A percentile compares a stretch with the other conserved stretches of the same genome.
These are phyloP conservation scores for Cyberlindnera mrakii DNA, from an alignment of 805 yeast species.

Conservation along the genomic window DNA sequence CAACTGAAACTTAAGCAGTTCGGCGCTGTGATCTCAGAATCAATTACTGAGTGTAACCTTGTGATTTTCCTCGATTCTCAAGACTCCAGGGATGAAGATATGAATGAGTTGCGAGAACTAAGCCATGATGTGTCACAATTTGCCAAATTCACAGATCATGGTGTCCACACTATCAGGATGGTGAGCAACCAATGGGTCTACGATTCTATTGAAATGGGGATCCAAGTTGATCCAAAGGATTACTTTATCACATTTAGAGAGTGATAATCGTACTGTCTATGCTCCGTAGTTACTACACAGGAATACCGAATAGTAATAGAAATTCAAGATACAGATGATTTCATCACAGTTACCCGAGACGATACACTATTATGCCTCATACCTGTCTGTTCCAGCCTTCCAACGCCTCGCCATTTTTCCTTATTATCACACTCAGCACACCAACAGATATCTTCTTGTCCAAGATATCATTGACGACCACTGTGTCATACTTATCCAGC, in stretches of 20 bases:
- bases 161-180: constrained; percentile 25
- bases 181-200: constrained; percentile 33
- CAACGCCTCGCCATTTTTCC: constrained; percentile 6
- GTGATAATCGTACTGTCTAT: too few relatives aligned
- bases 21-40: constrained; percentile 36
- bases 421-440: constrained; percentile 17
- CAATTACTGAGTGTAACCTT: constrained; percentile 28
- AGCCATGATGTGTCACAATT: constrained; percentile 9
- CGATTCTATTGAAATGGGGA: constrained; percentile 26
- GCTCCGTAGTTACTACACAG: too few relatives aligned
- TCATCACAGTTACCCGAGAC: not conserved
- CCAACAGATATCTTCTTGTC: constrained; percentile 16
- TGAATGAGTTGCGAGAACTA: not conserved
- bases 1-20: constrained; percentile 29
- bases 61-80: constrained; percentile 25
- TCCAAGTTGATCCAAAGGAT: constrained; percentile 28
- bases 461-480: constrained; percentile 13
- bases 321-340: too few relatives aligned
- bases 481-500: constrained; percentile 17
- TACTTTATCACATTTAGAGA: constrained; percentile 3
- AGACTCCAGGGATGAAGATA: not conserved
- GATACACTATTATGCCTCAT: not conserved
- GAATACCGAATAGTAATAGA: too few relatives aligned
- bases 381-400: constrained; percentile 18
- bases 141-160: constrained; percentile 1